Percentiles rank a stretch among this genome's conserved stretches.
phyloP scores from a whole-genome alignment of 805 yeast genomes.

The Middelhovenomyces tepae region DNA sequence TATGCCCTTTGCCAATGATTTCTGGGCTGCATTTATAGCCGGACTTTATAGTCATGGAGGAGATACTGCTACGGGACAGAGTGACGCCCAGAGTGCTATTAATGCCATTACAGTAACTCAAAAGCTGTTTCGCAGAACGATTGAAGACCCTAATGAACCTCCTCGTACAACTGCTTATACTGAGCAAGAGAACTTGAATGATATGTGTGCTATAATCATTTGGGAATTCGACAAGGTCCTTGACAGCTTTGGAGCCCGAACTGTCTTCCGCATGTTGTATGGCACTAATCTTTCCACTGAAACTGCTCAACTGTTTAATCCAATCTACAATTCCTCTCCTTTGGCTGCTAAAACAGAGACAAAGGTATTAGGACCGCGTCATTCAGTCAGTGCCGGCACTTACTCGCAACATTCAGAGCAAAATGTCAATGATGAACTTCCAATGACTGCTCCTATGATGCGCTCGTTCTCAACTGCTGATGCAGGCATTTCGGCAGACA shows the following conservation, averaged over 20 bases:
- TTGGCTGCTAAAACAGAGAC: too few species aligned
- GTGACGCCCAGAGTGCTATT: constrained; percentile 22
- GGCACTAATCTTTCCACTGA: too few species aligned
- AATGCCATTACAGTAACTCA: constrained; percentile 28
- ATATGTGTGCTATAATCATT: constrained; percentile 24
- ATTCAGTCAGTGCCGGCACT: too few species aligned
- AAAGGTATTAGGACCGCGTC: too few species aligned
- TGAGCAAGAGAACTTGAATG: constrained; percentile 4
- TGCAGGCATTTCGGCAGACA: too few species aligned
- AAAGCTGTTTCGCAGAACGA: constrained; percentile 19
- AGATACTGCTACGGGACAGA: constrained; percentile 14
- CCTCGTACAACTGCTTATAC: neutral
- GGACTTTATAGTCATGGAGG: constrained; percentile 18
- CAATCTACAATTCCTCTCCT: too few species aligned
- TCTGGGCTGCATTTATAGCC: constrained; percentile 30
- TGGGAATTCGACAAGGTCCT: constrained; percentile 29
- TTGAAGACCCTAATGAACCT: constrained; percentile 5
- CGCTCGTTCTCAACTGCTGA: constrained; percentile 5
- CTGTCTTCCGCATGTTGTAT: constrained; percentile 28
- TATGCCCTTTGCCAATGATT: constrained; percentile 30
- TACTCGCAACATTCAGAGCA: too few species aligned
- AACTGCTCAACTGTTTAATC: too few species aligned
- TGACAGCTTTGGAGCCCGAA: constrained; percentile 29
- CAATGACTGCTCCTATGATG: constrained; percentile 2
- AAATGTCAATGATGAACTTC: too few species aligned